Conservation (phyloP, 768 basidiomycete genomes). For the Tricholoma saponaceum region DNA sequence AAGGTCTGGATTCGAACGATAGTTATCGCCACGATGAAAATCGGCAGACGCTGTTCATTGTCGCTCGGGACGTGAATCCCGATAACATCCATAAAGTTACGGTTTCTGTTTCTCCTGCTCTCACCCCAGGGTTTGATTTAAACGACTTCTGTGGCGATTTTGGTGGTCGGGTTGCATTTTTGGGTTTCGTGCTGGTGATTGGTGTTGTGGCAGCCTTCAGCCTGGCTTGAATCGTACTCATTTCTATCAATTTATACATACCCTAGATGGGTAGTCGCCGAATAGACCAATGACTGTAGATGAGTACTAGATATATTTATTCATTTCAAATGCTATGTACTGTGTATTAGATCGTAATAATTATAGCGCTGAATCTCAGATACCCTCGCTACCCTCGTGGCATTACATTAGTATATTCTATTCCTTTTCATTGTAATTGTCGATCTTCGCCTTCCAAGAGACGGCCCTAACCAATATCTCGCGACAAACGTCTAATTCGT, state of each 20-base stretch:
- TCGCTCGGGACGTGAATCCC: conserved; percentile 38
- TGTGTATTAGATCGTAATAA: neutral
- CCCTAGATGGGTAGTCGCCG: neutral
- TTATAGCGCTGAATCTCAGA: neutral
- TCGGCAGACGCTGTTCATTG: conserved; percentile 74
- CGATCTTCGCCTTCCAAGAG: conserved; percentile 13
- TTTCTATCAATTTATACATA: neutral
- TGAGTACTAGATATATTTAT: neutral
- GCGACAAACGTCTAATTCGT: conserved; percentile 23
- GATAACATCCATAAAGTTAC: conserved; percentile 44
- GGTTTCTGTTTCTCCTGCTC: conserved; percentile 55
- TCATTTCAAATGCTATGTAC: no score
- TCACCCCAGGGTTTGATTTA: conserved; percentile 44
- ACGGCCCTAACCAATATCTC: conserved; percentile 22
- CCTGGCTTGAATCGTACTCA: neutral
- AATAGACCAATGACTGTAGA: no score
- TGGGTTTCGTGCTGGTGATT: conserved; percentile 14
- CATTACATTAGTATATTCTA: neutral
- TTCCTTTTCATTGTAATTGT: neutral
- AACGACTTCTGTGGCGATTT: conserved; percentile 69
- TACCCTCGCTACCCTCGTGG: no score
- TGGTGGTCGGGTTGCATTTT: conserved; percentile 20
- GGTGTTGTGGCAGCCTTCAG: conserved; percentile 11
- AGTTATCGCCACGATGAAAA: conserved; percentile 54
- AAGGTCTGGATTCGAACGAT: conserved; percentile 50